phyloP scores from a whole-genome alignment of 441 rosid genomes.

The Pelargonium citronellum region DNA sequence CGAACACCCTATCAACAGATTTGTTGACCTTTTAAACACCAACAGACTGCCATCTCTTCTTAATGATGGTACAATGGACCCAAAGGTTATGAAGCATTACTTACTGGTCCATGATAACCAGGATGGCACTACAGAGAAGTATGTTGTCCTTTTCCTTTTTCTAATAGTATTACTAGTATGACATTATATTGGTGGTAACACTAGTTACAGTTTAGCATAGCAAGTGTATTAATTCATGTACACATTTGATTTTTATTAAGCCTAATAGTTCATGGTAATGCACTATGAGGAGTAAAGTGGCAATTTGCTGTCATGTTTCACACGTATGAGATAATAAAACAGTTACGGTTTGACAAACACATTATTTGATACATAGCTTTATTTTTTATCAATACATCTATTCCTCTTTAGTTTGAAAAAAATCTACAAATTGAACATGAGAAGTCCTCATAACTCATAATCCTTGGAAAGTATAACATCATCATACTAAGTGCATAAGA shows the following conservation, averaged over 20 bases:
- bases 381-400: neutral
- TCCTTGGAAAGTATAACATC: neutral
- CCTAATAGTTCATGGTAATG: neutral
- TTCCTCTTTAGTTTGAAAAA: neutral
- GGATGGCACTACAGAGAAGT: constrained; percentile 79
- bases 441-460: neutral
- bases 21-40: constrained; percentile 79
- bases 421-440: neutral
- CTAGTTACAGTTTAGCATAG: neutral
- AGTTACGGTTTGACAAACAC: neutral
- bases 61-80: constrained; percentile 91
- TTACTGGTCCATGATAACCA: constrained; percentile 89
- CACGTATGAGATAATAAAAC: neutral
- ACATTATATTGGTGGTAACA: neutral
- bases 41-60: constrained; percentile 76
- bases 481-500: too few relatives aligned
- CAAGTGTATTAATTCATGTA: neutral
- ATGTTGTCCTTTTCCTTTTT: neutral
- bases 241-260: neutral
- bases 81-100: constrained; percentile 80
- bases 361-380: neutral
- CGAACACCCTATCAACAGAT: constrained; percentile 72
- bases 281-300: constrained; percentile 12
- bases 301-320: constrained; percentile 22
- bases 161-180: constrained; percentile 2